Conservation (phyloP, 345 rosid species). For the Sisymbrium irio region DNA sequence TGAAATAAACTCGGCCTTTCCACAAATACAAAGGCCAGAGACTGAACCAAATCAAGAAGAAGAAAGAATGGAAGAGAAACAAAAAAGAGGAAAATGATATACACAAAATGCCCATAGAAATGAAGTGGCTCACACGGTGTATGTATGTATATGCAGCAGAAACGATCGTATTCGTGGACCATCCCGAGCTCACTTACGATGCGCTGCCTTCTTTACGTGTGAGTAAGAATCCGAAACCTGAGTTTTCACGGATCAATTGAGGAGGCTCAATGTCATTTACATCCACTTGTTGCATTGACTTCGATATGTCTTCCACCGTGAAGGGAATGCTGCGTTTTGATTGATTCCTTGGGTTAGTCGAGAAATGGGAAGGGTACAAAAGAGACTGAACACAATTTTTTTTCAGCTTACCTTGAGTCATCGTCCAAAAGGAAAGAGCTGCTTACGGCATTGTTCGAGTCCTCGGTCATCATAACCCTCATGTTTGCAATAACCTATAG, state of each 20-base stretch:
- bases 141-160: constrained; percentile 26
- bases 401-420: constrained; percentile 73
- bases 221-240: constrained; percentile 88
- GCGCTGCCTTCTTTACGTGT: constrained; percentile 58
- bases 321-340: constrained; percentile 80
- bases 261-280: constrained; percentile 89
- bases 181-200: constrained; percentile 6
- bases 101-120: constrained; percentile 29
- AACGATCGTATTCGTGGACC: constrained; percentile 9
- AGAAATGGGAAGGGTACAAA: background rate
- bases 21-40: constrained; percentile 37
- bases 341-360: constrained; percentile 18
- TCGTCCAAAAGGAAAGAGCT: constrained; percentile 96
- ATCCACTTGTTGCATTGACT: constrained; percentile 87
- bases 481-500: constrained; percentile 80
- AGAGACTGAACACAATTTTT: background rate
- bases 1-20: constrained; percentile 33
- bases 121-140: constrained; percentile 22
- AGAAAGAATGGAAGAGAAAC: constrained; percentile 11
- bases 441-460: constrained; percentile 89
- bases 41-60: constrained; percentile 28
- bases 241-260: constrained; percentile 75
- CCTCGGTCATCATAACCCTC: constrained; percentile 98
- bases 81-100: background rate
- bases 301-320: constrained; percentile 96